These are phyloP conservation scores for Strombidium stylifer DNA, from an alignment of 73 alveolate genomes.

Conservation along the genomic window DNA sequence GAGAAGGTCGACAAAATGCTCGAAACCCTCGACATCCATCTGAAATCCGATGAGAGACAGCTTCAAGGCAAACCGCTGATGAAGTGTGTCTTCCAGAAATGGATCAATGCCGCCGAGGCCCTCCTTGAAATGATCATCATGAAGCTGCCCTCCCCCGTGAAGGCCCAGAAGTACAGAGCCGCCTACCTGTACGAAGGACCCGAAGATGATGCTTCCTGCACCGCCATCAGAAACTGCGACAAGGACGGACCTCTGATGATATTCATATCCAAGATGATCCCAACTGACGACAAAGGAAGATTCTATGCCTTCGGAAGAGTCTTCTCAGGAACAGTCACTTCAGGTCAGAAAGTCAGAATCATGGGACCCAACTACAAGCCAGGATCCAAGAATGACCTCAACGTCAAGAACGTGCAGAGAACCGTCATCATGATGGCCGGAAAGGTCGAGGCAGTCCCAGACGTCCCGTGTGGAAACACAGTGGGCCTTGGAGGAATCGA, in stretches of 20 bases:
- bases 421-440: conserved; percentile 95
- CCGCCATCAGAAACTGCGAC: conserved; percentile 94
- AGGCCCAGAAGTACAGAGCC: conserved; percentile 98
- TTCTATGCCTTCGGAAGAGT: conserved; percentile 99
- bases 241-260: conserved; percentile 98
- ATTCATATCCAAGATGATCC: conserved; percentile 99
- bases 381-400: conserved; percentile 96
- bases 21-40: conserved; percentile 61
- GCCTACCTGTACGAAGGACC: conserved; percentile 99
- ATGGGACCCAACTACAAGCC: conserved; percentile 99
- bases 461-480: conserved; percentile 99
- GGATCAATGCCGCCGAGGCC: conserved; percentile 99
- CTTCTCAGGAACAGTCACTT: conserved; percentile 97
- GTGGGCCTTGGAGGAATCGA: conserved; percentile 97
- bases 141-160: conserved; percentile 98
- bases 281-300: conserved; percentile 97
- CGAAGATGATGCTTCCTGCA: conserved; percentile 95
- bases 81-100: conserved; percentile 72
- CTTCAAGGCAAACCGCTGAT: conserved; percentile 59
- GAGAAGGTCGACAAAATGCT: conserved; percentile 87
- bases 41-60: conserved; percentile 70
- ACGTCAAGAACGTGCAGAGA: conserved; percentile 93
- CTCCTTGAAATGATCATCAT: conserved; percentile 97
- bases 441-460: conserved; percentile 91
- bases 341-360: conserved; percentile 98